Evolutionary conservation across 345 rosid genomes (phyloP).

Genomic region (Odontarrhena argentea): DNA sequence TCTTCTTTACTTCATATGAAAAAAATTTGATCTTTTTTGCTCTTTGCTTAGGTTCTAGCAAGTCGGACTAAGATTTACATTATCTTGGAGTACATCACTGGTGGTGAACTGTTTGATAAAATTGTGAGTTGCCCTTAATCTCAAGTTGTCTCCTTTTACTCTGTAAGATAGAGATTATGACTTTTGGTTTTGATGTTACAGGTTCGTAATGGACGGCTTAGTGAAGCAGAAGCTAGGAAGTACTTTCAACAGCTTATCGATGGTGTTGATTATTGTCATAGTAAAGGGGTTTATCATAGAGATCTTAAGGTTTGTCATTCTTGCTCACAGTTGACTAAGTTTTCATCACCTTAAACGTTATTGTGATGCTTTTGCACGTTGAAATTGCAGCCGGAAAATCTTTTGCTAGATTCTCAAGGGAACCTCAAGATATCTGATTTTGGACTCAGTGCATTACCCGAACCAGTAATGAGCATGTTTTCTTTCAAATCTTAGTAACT

Average conservation of each 20-base stretch:
- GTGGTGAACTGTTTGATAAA: slow-evolving; percentile 97
- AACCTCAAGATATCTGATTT: slow-evolving; percentile 93
- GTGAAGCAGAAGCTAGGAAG: slow-evolving; percentile 86
- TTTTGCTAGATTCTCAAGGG: slow-evolving; percentile 87
- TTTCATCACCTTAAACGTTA: not conserved
- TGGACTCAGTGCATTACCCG: slow-evolving; percentile 92
- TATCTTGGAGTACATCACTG: slow-evolving; percentile 92
- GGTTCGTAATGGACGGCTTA: slow-evolving; percentile 86
- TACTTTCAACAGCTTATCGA: slow-evolving; percentile 96
- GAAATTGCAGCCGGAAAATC: slow-evolving; percentile 83
- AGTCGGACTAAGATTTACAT: slow-evolving; percentile 93
- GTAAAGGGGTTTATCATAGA: slow-evolving; percentile 93
- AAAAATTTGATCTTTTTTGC: slow-evolving; percentile 6
- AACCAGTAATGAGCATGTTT: slow-evolving; percentile 51
- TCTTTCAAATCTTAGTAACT: slow-evolving; percentile 3
- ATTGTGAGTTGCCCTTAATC: slow-evolving; percentile 62
- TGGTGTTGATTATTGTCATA: slow-evolving; percentile 94
- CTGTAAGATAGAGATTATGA: not conserved
- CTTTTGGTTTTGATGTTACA: slow-evolving; percentile 35
- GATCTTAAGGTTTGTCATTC: slow-evolving; percentile 70
- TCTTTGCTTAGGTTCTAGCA: slow-evolving; percentile 66
- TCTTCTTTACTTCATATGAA: not conserved
- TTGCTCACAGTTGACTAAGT: slow-evolving; percentile 7
- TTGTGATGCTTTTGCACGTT: slow-evolving; percentile 32
- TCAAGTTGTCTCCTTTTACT: not conserved